These are phyloP conservation scores for Rhizoclosmatium sp. DNA, from an alignment of 192 early-diverging fungal genomes.

Conservation along the genomic window DNA sequence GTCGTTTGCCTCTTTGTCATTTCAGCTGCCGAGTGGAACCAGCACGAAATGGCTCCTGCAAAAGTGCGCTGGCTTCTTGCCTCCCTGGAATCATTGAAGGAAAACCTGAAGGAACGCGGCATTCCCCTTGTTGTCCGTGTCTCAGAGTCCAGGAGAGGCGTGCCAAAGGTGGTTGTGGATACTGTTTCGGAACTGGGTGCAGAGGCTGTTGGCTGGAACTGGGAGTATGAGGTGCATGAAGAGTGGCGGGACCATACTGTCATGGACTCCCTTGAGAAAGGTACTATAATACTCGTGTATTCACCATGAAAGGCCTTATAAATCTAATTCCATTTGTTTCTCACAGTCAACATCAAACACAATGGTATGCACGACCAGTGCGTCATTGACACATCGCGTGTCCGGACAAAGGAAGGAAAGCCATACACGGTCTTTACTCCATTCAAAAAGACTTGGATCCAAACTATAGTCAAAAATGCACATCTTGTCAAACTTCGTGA, in stretches of 20 bases:
- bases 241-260: constrained; percentile 47
- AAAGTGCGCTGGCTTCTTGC: constrained; percentile 63
- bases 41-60: constrained; percentile 61
- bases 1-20: constrained; percentile 63
- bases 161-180: constrained; percentile 49
- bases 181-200: constrained; percentile 41
- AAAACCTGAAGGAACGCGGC: constrained; percentile 41
- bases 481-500: not conserved
- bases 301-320: no score
- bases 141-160: constrained; percentile 30
- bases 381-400: constrained; percentile 57
- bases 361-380: constrained; percentile 62
- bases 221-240: constrained; percentile 67
- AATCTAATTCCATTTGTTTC: not conserved
- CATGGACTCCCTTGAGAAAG: constrained; percentile 20
- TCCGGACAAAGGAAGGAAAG: constrained; percentile 57
- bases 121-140: constrained; percentile 59
- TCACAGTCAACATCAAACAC: not conserved
- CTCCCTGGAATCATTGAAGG: constrained; percentile 50
- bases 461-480: constrained; percentile 3
- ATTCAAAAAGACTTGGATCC: constrained; percentile 54
- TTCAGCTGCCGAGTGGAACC: constrained; percentile 59
- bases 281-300: not conserved
- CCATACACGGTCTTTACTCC: constrained; percentile 58
- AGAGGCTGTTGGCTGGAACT: constrained; percentile 58